phyloP scores from a whole-genome alignment of 108 stramenopile species.

The Cylindrotheca closterium region DNA sequence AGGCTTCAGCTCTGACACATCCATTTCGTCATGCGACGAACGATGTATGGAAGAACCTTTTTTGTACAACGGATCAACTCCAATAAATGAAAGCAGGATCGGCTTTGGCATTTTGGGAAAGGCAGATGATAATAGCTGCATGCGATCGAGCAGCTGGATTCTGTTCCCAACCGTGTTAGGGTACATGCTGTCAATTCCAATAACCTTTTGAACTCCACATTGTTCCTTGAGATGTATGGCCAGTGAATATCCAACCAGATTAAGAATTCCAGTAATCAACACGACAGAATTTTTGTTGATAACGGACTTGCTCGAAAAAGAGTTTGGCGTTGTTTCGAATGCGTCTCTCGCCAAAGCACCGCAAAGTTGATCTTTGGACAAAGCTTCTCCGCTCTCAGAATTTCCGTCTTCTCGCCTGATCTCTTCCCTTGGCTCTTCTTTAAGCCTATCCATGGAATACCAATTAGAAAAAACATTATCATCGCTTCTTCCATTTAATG shows the following conservation, averaged over 20 bases:
- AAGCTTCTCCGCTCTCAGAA: not conserved
- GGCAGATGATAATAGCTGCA: conserved; percentile 43
- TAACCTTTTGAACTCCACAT: conserved; percentile 64
- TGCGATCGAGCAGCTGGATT: conserved; percentile 50
- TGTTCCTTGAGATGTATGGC: conserved; percentile 54
- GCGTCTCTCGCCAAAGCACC: conserved; percentile 35
- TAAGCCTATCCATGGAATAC: conserved; percentile 1
- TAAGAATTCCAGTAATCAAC: conserved; percentile 74
- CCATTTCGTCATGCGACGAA: conserved; percentile 3
- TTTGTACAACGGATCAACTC: conserved; percentile 48
- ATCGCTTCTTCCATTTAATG: not conserved
- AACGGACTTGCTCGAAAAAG: conserved; percentile 18
- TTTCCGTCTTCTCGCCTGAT: not conserved
- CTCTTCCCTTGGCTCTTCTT: not conserved
- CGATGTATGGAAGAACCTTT: not conserved
- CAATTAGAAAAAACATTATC: not conserved
- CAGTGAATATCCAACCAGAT: conserved; percentile 61
- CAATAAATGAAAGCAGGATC: conserved; percentile 52
- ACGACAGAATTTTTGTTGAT: conserved; percentile 42
- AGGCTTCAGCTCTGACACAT: conserved; percentile 28
- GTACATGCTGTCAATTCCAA: conserved; percentile 63
- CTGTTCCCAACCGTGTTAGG: conserved; percentile 66
- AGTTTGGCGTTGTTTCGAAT: conserved; percentile 15
- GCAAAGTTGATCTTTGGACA: conserved; percentile 31
- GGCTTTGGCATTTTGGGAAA: conserved; percentile 36